phyloP scores from a whole-genome alignment of 1,139 yeast species.

The Torulaspora globosa region DNA sequence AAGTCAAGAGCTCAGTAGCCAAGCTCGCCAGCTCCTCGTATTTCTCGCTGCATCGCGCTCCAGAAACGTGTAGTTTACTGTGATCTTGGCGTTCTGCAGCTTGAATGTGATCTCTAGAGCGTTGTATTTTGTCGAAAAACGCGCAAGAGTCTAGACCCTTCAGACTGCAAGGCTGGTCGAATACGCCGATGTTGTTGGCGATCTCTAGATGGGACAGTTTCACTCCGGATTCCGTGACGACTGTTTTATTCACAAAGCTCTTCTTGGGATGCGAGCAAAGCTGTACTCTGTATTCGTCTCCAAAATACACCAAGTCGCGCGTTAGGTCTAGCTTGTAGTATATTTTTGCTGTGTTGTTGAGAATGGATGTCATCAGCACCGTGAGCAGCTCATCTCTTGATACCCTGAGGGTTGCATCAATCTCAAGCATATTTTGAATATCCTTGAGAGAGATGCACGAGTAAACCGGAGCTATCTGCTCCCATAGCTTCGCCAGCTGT shows the following conservation, averaged over 20 bases:
- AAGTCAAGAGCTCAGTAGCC: not conserved
- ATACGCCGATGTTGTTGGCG: slow-evolving; percentile 26
- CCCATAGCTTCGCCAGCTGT: slow-evolving; percentile 29
- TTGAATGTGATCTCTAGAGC: slow-evolving; percentile 12
- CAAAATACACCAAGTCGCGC: slow-evolving; percentile 30
- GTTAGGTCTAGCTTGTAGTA: slow-evolving; percentile 32
- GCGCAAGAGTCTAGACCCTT: slow-evolving; percentile 14
- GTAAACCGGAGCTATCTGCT: slow-evolving; percentile 29
- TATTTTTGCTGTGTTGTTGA: slow-evolving; percentile 25
- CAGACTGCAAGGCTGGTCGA: slow-evolving; percentile 16
- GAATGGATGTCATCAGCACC: slow-evolving; percentile 30
- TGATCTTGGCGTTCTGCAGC: not conserved
- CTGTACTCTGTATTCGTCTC: slow-evolving; percentile 24
- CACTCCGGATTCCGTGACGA: not conserved
- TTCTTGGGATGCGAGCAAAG: slow-evolving; percentile 18
- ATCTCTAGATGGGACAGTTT: slow-evolving; percentile 20
- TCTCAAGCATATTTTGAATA: slow-evolving; percentile 20
- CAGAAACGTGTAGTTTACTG: not conserved
- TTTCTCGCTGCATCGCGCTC: slow-evolving; percentile 7
- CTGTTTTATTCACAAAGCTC: slow-evolving; percentile 5
- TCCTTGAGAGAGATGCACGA: slow-evolving; percentile 31
- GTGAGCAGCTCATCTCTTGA: slow-evolving; percentile 29
- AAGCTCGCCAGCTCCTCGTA: slow-evolving; percentile 11
- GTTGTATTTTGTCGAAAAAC: slow-evolving; percentile 24
- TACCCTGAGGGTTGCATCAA: slow-evolving; percentile 12